Conservation (phyloP, 257 asterid genomes). For the Nicotiana paniculata region DNA sequence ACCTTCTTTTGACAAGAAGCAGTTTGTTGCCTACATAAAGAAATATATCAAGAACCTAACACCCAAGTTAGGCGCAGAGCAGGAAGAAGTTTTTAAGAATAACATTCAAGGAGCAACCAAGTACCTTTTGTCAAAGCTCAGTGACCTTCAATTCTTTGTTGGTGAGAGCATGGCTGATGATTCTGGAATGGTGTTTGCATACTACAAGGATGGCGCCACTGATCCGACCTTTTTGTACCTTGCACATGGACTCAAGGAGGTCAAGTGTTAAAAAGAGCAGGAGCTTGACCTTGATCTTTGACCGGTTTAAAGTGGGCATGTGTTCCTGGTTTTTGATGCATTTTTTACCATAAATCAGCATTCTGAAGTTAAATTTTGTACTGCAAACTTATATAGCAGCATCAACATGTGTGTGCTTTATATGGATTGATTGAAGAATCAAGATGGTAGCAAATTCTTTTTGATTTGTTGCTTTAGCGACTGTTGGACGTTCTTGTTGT, state of each 20-base stretch:
- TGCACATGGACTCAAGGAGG: constrained; percentile 42
- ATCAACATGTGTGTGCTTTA: background rate
- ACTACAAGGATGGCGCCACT: constrained; percentile 45
- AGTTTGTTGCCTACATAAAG: constrained; percentile 48
- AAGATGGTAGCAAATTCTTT: background rate
- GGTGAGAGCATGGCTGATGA: constrained; percentile 57
- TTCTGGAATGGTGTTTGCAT: constrained; percentile 34
- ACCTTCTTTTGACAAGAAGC: constrained; percentile 58
- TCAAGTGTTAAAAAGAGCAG: constrained; percentile 33
- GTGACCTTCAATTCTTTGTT: constrained; percentile 50
- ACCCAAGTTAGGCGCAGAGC: constrained; percentile 32
- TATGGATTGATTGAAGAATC: background rate
- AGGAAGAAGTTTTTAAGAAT: constrained; percentile 43
- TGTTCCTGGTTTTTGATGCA: background rate
- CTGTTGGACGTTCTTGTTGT: background rate
- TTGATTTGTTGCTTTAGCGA: background rate
- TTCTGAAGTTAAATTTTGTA: background rate
- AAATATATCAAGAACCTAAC: constrained; percentile 43
- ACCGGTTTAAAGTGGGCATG: background rate
- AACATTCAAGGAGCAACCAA: constrained; percentile 53
- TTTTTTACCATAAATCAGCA: background rate
- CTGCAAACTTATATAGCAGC: background rate
- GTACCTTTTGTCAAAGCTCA: constrained; percentile 40
- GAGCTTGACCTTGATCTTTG: background rate
- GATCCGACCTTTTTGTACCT: constrained; percentile 55